These are phyloP conservation scores for Tothia fuscella DNA, from an alignment of 2,329 filamentous ascomycete species.

Conservation along the genomic window DNA sequence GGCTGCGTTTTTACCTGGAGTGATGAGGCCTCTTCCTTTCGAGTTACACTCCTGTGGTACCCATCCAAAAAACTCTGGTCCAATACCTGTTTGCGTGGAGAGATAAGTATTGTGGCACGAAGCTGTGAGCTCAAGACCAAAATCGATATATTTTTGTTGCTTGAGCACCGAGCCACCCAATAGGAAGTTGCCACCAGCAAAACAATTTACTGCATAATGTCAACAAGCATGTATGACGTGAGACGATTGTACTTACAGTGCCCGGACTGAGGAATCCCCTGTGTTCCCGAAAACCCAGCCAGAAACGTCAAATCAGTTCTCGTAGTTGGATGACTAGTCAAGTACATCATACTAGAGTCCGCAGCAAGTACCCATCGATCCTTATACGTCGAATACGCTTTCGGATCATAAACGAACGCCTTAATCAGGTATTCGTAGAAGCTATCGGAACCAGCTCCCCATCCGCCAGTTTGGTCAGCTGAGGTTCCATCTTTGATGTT, in stretches of 20 bases:
- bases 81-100: conserved; percentile 57
- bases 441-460: conserved; percentile 65
- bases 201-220: conserved; percentile 50
- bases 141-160: conserved; percentile 55
- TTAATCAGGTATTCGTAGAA: conserved; percentile 90
- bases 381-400: conserved; percentile 51
- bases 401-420: conserved; percentile 71
- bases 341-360: conserved; percentile 60
- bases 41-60: conserved; percentile 15
- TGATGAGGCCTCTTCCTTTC: not conserved
- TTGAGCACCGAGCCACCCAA: conserved; percentile 62
- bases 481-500: conserved; percentile 55
- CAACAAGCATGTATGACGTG: not conserved
- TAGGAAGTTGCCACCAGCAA: conserved; percentile 76
- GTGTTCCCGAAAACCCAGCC: conserved; percentile 41
- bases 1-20: not conserved
- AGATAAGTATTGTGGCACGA: conserved; percentile 66
- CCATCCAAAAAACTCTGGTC: conserved; percentile 50
- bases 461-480: conserved; percentile 55
- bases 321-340: conserved; percentile 54
- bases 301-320: conserved; percentile 64
- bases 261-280: conserved; percentile 27
- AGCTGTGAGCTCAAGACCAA: conserved; percentile 61
- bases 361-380: conserved; percentile 66
- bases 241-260: conserved; percentile 27